phyloP scores from a whole-genome alignment of 768 basidiomycete species.

The Calocybe cyanea region DNA sequence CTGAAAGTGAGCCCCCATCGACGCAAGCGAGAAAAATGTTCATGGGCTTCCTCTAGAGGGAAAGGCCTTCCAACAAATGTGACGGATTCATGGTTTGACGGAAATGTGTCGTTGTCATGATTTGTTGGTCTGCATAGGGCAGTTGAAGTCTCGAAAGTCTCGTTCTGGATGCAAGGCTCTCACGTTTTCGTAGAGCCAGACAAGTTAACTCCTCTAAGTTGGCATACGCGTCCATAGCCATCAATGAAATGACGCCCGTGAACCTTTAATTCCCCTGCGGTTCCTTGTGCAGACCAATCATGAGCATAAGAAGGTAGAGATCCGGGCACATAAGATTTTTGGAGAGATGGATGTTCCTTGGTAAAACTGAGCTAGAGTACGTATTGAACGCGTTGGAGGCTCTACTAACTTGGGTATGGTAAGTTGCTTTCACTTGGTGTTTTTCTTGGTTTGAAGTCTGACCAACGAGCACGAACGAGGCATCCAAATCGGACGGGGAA shows the following conservation, averaged over 20 bases:
- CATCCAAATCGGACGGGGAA: constrained; percentile 35
- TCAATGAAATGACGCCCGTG: constrained; percentile 85
- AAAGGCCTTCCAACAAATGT: constrained; percentile 93
- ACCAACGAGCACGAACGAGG: constrained; percentile 47
- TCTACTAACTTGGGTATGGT: constrained; percentile 5
- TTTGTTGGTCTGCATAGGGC: constrained; percentile 53
- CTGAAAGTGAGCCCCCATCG: constrained; percentile 88
- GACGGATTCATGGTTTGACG: constrained; percentile 56
- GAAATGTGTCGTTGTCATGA: constrained; percentile 66
- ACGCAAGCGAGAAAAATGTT: constrained; percentile 74
- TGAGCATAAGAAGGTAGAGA: constrained; percentile 57
- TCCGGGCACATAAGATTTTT: constrained; percentile 43
- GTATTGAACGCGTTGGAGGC: background rate
- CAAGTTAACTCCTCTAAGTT: constrained; percentile 81
- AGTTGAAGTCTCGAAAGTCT: constrained; percentile 8
- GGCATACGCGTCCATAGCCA: constrained; percentile 72
- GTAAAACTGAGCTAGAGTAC: background rate
- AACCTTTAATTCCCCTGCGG: constrained; percentile 51
- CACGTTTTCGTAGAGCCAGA: constrained; percentile 82
- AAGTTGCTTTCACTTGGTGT: background rate
- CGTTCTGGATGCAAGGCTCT: constrained; percentile 18
- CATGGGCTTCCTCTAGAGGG: constrained; percentile 82
- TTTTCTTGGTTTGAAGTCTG: constrained; percentile 13
- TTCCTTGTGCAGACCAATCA: constrained; percentile 61
- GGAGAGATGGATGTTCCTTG: constrained; percentile 44